phyloP scores from a whole-genome alignment of 257 asterid species.

The Nicotiana obtusifolia region DNA sequence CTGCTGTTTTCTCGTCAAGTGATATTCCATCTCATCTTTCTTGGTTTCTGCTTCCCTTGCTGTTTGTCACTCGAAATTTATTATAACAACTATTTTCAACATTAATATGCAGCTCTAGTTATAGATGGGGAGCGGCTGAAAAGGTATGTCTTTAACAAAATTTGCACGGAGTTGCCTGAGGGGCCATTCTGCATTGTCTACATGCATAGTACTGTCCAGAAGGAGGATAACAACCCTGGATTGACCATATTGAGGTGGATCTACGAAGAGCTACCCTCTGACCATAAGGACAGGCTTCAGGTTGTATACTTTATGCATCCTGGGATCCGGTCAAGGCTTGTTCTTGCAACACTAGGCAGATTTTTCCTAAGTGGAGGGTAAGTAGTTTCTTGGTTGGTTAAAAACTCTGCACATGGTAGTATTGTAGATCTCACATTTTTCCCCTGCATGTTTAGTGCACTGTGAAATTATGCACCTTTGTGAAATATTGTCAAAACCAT shows the following conservation, averaged over 20 bases:
- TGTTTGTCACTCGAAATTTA: background rate
- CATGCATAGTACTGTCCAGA: conserved; percentile 78
- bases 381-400: conserved; percentile 21
- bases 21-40: background rate
- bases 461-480: background rate
- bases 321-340: conserved; percentile 78
- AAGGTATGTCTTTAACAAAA: conserved; percentile 62
- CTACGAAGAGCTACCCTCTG: conserved; percentile 72
- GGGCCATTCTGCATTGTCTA: conserved; percentile 89
- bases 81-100: background rate
- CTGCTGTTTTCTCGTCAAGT: background rate
- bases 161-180: conserved; percentile 52
- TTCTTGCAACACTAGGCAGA: conserved; percentile 87
- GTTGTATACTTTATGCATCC: conserved; percentile 88
- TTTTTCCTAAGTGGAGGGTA: conserved; percentile 86
- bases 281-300: conserved; percentile 75
- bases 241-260: conserved; percentile 85
- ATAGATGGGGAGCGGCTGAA: conserved; percentile 74
- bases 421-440: background rate
- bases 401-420: background rate
- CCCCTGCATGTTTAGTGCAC: background rate
- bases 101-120: conserved; percentile 48
- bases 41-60: background rate
- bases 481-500: background rate
- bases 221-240: conserved; percentile 88